Evolutionary conservation across 495 filamentous ascomycete genomes (phyloP), one percentile per base, ranked within the genome.

Genomic region (Bacidia rubella): DNA sequence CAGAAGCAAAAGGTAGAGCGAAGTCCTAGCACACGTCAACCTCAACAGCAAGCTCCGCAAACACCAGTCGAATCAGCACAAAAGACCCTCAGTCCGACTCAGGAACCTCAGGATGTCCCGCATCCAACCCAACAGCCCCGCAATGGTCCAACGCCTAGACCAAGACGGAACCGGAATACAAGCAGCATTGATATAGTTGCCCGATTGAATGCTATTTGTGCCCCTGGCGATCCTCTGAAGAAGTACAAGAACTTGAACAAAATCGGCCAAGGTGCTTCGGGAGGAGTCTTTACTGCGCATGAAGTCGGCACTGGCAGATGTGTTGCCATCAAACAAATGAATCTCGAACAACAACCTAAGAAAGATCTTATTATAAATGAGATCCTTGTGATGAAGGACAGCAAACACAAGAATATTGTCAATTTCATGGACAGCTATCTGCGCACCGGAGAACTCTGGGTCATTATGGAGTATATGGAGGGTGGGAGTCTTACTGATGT

Each of bases 401-500:
- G 88, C 70, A 90, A 86, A 49, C 92, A 98, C 66, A 89, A 85
- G 65, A 98, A 98, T 63, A 95, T 98, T 64, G 92, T 98, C 65
- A 98, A 98, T 64, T 98, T 96, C 68, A 85, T 96, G 69, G 92
- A 96, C 71, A 95, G 89, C 64, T 97, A 85, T 65, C 72, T 98
- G 20, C 83, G 89, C 35, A 75, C 78, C 2, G 80, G 90, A 19
- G 92, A 98, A 64, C 68, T 98, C 39, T 98, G 92, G 92, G 92
- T 98, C 11, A 88, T 97, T 24, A 98, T 98, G 92, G 92, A 98
- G 65, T 98, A 88, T 59, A 98, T 98, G 92, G 92, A 98, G 64
- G 92, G 92, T 44, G 92, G 92, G 29, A 95, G 88, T 70, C 69
- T 98, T 65, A 98, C 92, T 1, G 92, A 98, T 68, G 92, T 98